A percentile compares a stretch with the other conserved stretches of the same genome.
Evolutionary conservation across 495 filamentous ascomycete species (phyloP).

Genomic region (Podospora appendiculata): DNA sequence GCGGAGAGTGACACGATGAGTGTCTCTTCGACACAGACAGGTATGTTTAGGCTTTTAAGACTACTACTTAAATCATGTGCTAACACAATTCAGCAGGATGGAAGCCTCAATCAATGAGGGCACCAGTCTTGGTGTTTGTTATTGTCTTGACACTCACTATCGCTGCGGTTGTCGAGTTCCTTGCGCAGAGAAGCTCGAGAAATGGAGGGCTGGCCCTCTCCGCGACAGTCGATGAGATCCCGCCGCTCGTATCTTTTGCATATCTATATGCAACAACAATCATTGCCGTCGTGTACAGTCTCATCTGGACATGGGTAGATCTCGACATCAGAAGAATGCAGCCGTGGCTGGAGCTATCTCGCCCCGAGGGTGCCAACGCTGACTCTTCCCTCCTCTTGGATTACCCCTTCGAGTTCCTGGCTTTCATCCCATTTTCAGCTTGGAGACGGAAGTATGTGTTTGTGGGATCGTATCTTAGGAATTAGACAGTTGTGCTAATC

Average conservation of each 20-base stretch:
- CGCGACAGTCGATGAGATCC: conserved; percentile 11
- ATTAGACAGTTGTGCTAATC: no score
- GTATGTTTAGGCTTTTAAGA: no score
- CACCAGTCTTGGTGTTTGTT: conserved; percentile 20
- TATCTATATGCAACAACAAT: conserved; percentile 35
- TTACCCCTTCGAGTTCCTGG: conserved; percentile 44
- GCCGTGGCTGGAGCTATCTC: conserved; percentile 39
- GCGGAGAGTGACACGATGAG: no score
- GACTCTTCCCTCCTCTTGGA: conserved; percentile 34
- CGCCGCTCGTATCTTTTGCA: conserved; percentile 16
- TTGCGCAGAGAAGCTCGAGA: conserved; percentile 14
- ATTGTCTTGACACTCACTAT: conserved; percentile 16
- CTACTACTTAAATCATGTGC: background rate
- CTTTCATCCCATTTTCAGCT: conserved; percentile 36
- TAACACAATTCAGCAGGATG: conserved; percentile 10
- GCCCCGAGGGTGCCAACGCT: conserved; percentile 25
- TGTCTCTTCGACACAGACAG: no score
- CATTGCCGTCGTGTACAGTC: conserved; percentile 34
- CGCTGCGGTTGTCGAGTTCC: conserved; percentile 22
- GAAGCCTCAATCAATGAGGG: conserved; percentile 29
- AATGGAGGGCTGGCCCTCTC: conserved; percentile 32
- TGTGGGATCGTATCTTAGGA: no score
- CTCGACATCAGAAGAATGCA: conserved; percentile 39
- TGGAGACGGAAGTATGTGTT: conserved; percentile 21
- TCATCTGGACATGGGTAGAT: conserved; percentile 40